Conservation (phyloP, 805 yeast species). For the Ogataea populi-albae region DNA sequence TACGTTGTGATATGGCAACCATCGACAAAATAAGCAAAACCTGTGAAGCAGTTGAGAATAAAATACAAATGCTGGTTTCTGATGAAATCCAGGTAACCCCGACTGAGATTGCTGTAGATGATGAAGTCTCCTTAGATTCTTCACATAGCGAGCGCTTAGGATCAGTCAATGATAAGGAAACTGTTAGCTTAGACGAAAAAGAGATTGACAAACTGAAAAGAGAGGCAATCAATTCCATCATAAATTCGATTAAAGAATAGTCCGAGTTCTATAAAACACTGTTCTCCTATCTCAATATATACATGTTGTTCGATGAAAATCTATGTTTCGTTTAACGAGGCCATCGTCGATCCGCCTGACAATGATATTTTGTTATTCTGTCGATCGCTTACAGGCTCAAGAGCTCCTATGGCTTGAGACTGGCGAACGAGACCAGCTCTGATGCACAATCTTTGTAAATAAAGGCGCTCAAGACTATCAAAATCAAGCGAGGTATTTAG, state of each 20-base stretch:
- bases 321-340: too few relatives aligned
- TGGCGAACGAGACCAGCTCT: slow-evolving; percentile 28
- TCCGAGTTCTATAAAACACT: too few relatives aligned
- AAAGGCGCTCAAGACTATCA: slow-evolving; percentile 30
- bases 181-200: slow-evolving; percentile 10
- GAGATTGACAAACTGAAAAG: slow-evolving; percentile 14
- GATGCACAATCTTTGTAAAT: slow-evolving; percentile 29
- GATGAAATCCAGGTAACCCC: slow-evolving; percentile 18
- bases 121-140: not conserved
- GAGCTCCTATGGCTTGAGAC: slow-evolving; percentile 18
- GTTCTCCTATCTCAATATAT: too few relatives aligned
- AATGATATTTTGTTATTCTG: slow-evolving; percentile 8
- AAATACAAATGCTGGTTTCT: slow-evolving; percentile 28
- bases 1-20: slow-evolving; percentile 37
- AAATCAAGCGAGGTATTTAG: slow-evolving; percentile 25
- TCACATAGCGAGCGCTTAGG: not conserved
- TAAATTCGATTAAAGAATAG: slow-evolving; percentile 5
- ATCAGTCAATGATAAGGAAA: slow-evolving; percentile 9
- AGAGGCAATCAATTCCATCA: slow-evolving; percentile 16
- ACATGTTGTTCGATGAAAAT: slow-evolving; percentile 1
- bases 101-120: too few relatives aligned
- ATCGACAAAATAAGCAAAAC: slow-evolving; percentile 45
- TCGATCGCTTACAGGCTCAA: slow-evolving; percentile 19
- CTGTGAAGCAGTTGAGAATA: slow-evolving; percentile 37
- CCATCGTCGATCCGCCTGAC: too few relatives aligned